Percentiles rank a stretch among this genome's conserved stretches.
Evolutionary conservation across 371 early-diverging fungal species (phyloP).

Genomic region (Syncephalastrum monosporum): DNA sequence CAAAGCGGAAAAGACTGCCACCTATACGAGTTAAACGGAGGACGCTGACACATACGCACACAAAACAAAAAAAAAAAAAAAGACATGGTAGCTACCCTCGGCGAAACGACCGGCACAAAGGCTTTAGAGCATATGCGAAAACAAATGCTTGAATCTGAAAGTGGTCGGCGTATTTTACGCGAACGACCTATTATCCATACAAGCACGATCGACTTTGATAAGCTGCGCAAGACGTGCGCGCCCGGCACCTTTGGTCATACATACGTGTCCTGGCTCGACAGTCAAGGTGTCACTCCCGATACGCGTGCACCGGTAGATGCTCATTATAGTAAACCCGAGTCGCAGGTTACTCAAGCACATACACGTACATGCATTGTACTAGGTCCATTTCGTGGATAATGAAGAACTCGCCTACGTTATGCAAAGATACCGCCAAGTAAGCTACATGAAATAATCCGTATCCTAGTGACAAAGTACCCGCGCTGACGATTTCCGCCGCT

Average conservation of each 20-base stretch:
- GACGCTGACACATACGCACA: neutral
- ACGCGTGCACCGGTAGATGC: constrained; percentile 71
- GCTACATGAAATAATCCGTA: too few relatives aligned
- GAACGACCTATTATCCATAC: constrained; percentile 79
- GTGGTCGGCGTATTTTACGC: constrained; percentile 81
- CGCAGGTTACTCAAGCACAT: neutral
- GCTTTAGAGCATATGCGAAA: constrained; percentile 70
- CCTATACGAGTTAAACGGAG: neutral
- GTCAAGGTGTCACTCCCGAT: constrained; percentile 81
- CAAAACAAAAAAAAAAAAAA: too few relatives aligned
- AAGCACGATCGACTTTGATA: constrained; percentile 60
- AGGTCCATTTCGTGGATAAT: constrained; percentile 85
- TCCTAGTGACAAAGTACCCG: too few relatives aligned
- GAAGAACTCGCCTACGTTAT: constrained; percentile 93
- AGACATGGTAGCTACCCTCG: constrained; percentile 93
- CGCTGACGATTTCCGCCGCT: too few relatives aligned
- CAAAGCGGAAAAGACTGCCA: constrained; percentile 14
- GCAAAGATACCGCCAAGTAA: constrained; percentile 85
- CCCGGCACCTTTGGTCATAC: constrained; percentile 83
- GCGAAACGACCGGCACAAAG: constrained; percentile 81
- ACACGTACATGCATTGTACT: neutral
- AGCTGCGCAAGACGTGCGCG: constrained; percentile 60
- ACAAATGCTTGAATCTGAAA: constrained; percentile 73
- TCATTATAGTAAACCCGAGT: neutral
- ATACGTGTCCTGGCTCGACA: constrained; percentile 79